Conservation (phyloP, 495 filamentous ascomycete genomes). For the Aspergillus funiculosus region DNA sequence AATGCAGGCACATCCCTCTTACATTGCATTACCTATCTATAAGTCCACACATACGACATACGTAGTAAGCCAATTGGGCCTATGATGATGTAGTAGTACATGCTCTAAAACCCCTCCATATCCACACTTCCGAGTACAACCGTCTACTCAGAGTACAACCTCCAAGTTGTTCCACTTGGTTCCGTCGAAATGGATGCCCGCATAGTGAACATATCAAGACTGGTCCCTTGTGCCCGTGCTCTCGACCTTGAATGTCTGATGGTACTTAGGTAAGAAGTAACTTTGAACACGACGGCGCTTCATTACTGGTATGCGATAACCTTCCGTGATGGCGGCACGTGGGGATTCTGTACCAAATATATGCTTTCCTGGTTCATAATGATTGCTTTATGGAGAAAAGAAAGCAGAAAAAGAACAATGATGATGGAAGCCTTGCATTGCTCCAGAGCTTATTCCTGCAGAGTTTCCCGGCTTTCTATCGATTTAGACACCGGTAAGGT, state of each 20-base stretch:
- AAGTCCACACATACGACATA: too few relatives aligned
- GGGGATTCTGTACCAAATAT: too few relatives aligned
- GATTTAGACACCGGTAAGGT: slow-evolving; percentile 11
- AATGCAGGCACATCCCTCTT: too few relatives aligned
- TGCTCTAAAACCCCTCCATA: not conserved
- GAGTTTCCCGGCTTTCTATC: not conserved
- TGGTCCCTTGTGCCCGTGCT: slow-evolving; percentile 12
- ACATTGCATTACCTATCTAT: too few relatives aligned
- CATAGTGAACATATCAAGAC: slow-evolving; percentile 14
- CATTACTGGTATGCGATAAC: slow-evolving; percentile 14
- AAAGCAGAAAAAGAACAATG: not conserved
- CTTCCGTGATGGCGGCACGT: slow-evolving; percentile 12
- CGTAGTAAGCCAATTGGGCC: too few relatives aligned
- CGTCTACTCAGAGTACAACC: not conserved
- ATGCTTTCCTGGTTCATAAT: too few relatives aligned
- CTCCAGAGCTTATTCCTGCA: not conserved
- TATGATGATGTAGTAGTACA: not conserved
- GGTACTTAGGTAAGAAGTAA: not conserved
- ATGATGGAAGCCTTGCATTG: slow-evolving; percentile 5
- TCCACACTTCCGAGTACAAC: too few relatives aligned
- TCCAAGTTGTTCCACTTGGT: slow-evolving; percentile 8
- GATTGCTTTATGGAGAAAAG: not conserved
- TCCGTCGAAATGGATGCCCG: slow-evolving; percentile 8
- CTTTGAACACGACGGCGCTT: slow-evolving; percentile 3
- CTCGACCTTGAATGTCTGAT: not conserved